Conservation (phyloP, 306 rosid genomes). For the Benincasa hispida region DNA sequence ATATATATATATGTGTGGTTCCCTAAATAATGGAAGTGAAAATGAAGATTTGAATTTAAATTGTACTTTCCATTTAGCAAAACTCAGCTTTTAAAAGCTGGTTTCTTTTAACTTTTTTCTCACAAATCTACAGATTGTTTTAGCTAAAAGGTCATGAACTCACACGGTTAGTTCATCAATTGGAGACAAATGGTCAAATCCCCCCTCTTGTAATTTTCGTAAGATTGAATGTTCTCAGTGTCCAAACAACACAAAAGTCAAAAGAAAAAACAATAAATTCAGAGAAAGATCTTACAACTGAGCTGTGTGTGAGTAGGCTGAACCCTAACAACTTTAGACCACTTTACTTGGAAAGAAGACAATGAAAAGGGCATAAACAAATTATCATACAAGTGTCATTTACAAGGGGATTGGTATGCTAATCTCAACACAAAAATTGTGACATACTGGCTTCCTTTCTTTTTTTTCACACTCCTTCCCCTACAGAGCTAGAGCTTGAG, state of each 20-base stretch:
- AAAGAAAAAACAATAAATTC: background rate
- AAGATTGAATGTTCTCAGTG: constrained; percentile 1
- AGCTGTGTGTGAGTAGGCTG: background rate
- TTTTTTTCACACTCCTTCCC: constrained; percentile 19
- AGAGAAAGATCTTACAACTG: background rate
- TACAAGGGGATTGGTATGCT: constrained; percentile 4
- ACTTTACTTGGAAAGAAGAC: background rate
- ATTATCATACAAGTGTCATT: background rate
- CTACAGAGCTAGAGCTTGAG: constrained; percentile 14
- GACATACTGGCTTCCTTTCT: constrained; percentile 4
- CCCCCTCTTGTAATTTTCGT: background rate
- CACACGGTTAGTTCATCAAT: background rate
- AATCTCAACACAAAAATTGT: constrained; percentile 30
- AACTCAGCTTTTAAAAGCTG: background rate
- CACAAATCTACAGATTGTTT: too few relatives aligned
- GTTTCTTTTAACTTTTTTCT: background rate
- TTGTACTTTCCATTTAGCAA: background rate
- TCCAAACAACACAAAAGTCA: background rate
- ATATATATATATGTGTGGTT: background rate
- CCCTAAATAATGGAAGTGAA: too few relatives aligned
- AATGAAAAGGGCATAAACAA: background rate
- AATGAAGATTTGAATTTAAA: too few relatives aligned
- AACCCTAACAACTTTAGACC: background rate
- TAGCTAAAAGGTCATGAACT: background rate
- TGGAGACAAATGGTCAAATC: background rate